These are phyloP conservation scores for Usnea hakonensis DNA, from an alignment of 495 filamentous ascomycete species.

Conservation along the genomic window DNA sequence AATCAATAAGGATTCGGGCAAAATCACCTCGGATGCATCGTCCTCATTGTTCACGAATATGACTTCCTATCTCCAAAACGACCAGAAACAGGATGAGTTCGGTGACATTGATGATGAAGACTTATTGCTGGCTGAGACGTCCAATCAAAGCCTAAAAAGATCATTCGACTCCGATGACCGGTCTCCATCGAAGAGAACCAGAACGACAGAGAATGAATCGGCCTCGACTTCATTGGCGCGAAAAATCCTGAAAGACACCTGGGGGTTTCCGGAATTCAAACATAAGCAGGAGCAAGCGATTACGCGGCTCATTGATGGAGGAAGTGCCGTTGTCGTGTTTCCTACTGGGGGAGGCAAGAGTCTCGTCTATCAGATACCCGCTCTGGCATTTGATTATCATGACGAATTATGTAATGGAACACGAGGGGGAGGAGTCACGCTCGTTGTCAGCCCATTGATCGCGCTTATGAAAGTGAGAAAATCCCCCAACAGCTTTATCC, in stretches of 20 bases:
- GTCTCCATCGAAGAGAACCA: conserved; percentile 6
- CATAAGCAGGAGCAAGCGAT: conserved; percentile 50
- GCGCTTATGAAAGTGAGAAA: conserved; percentile 43
- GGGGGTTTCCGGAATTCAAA: conserved; percentile 42
- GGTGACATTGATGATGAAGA: conserved; percentile 22
- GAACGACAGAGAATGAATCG: neutral
- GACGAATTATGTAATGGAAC: conserved; percentile 28
- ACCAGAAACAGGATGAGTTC: conserved; percentile 17
- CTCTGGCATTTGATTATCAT: conserved; percentile 43
- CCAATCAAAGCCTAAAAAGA: neutral
- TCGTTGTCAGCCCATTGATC: conserved; percentile 49
- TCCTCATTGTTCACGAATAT: neutral
- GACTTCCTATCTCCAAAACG: neutral
- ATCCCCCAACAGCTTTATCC: neutral
- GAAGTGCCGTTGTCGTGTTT: conserved; percentile 47
- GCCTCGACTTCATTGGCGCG: conserved; percentile 16
- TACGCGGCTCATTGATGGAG: conserved; percentile 38
- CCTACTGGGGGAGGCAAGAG: conserved; percentile 56
- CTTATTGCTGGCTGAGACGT: conserved; percentile 16
- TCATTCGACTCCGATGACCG: neutral
- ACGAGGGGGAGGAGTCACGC: conserved; percentile 38
- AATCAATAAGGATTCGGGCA: neutral
- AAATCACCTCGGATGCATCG: neutral
- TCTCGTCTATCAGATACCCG: conserved; percentile 50
- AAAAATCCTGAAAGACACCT: conserved; percentile 36